phyloP scores from a whole-genome alignment of 2,329 filamentous ascomycete genomes.

The Penicillium sp. region DNA sequence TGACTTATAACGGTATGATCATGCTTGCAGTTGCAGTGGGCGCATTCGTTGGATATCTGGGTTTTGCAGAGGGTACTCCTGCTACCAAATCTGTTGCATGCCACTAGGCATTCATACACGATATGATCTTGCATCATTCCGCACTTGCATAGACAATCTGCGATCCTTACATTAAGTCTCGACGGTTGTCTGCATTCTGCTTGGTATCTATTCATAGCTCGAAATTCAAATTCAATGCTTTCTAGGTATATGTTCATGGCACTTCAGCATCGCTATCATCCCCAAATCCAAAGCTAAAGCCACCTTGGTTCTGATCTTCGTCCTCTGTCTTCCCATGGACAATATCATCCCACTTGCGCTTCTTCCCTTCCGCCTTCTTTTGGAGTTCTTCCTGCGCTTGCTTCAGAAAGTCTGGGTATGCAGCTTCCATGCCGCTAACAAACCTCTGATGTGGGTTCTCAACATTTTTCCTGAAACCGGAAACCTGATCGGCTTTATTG shows the following conservation, averaged over 20 bases:
- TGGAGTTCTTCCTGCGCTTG: constrained; percentile 62
- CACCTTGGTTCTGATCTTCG: constrained; percentile 32
- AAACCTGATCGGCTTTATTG: constrained; percentile 79
- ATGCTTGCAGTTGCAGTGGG: constrained; percentile 89
- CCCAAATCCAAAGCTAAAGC: constrained; percentile 63
- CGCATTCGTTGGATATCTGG: constrained; percentile 79
- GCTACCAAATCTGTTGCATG: constrained; percentile 85
- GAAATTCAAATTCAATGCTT: neutral
- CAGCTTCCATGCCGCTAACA: constrained; percentile 59
- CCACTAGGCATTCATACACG: constrained; percentile 55
- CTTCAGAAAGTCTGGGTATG: constrained; percentile 63
- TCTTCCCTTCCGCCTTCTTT: constrained; percentile 59
- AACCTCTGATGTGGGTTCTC: constrained; percentile 72
- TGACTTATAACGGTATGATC: constrained; percentile 99
- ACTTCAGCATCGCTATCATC: constrained; percentile 53
- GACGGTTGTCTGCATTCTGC: neutral
- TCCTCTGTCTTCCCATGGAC: constrained; percentile 54
- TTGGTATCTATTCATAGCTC: neutral
- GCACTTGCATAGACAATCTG: neutral
- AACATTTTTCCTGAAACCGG: constrained; percentile 72
- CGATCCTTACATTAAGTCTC: neutral
- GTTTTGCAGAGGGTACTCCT: constrained; percentile 68
- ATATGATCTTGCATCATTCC: neutral
- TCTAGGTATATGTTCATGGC: constrained; percentile 28
- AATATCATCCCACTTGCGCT: constrained; percentile 81